Conservation (phyloP, 1,139 yeast genomes). For the Lodderomyces orthopsilosis region DNA sequence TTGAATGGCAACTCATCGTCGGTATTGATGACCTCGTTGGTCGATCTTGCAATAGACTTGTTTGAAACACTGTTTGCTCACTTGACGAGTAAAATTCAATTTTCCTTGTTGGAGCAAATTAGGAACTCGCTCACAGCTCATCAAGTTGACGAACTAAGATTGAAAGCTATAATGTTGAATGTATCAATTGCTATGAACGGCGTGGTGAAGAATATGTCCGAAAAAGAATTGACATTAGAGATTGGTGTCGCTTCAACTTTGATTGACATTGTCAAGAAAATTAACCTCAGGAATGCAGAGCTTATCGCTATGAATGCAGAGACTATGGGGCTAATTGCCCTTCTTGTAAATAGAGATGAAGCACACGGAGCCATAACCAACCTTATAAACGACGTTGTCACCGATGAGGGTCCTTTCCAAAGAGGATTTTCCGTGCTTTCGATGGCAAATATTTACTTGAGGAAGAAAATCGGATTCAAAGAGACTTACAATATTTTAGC, state of each 20-base stretch:
- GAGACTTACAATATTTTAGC: conserved; percentile 55
- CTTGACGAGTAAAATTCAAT: conserved; percentile 78
- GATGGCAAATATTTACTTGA: conserved; percentile 58
- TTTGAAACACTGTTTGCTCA: conserved; percentile 70
- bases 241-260: conserved; percentile 48
- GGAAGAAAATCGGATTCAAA: conserved; percentile 29
- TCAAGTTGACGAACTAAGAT: conserved; percentile 30
- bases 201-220: conserved; percentile 36
- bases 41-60: conserved; percentile 76
- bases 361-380: conserved; percentile 50
- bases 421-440: conserved; percentile 66
- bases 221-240: conserved; percentile 31
- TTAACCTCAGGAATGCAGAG: conserved; percentile 37
- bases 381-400: conserved; percentile 59
- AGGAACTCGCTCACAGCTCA: conserved; percentile 47
- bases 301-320: conserved; percentile 59
- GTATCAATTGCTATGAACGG: conserved; percentile 63
- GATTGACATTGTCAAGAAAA: conserved; percentile 54
- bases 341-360: conserved; percentile 35
- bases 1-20: conserved; percentile 25
- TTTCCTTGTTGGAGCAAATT: conserved; percentile 78
- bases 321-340: conserved; percentile 60
- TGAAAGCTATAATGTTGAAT: conserved; percentile 58
- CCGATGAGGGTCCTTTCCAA: conserved; percentile 48
- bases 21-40: conserved; percentile 49